Percentiles rank a stretch among this genome's conserved stretches.
phyloP scores from a whole-genome alignment of 371 early-diverging fungal genomes.

The Rhizopus delemar region DNA sequence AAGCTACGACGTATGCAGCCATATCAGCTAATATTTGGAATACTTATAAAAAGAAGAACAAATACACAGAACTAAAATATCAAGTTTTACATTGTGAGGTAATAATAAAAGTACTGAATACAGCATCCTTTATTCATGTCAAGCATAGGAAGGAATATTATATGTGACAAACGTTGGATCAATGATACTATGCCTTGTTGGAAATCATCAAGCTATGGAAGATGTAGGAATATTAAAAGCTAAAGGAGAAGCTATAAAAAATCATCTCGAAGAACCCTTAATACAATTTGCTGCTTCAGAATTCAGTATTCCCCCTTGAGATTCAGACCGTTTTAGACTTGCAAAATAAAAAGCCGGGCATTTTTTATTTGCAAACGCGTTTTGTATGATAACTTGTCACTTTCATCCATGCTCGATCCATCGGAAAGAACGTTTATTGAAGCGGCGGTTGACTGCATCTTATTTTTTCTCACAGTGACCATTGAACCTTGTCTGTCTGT shows the following conservation, averaged over 20 bases:
- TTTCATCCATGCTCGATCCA: no score
- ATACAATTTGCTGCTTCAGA: constrained; percentile 48
- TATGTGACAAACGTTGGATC: constrained; percentile 60
- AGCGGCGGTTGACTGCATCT: no score
- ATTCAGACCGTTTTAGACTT: no score
- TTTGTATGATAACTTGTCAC: no score
- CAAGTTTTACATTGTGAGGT: constrained; percentile 73
- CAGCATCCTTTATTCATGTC: no score
- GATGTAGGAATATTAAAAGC: constrained; percentile 72
- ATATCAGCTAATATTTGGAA: constrained; percentile 80
- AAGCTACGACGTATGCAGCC: constrained; percentile 70
- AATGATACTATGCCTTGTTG: constrained; percentile 75
- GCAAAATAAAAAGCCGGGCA: no score
- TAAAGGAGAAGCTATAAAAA: constrained; percentile 63
- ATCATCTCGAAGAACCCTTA: constrained; percentile 64
- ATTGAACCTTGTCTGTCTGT: no score
- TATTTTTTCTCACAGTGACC: no score
- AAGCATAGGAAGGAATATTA: constrained; percentile 62
- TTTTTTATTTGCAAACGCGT: no score
- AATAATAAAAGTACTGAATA: constrained; percentile 4
- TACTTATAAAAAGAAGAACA: constrained; percentile 64
- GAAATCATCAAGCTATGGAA: constrained; percentile 46
- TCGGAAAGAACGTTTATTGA: no score
- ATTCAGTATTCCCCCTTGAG: not conserved
- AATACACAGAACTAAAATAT: constrained; percentile 46